Evolutionary conservation across 768 basidiomycete species (phyloP), one percentile per base, ranked within the genome.

Genomic region (Amanita thiersii): DNA sequence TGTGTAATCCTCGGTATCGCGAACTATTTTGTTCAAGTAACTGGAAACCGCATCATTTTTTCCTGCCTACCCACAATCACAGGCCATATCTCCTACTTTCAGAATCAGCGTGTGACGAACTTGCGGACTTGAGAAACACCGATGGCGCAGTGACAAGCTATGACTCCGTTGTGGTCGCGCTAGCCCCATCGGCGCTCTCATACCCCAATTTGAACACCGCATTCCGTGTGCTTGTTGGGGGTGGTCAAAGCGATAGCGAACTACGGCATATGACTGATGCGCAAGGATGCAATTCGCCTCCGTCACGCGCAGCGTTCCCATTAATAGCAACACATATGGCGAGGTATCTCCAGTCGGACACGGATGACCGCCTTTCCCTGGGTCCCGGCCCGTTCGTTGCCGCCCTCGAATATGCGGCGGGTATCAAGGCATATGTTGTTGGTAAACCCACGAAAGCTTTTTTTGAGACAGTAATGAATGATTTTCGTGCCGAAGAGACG

Each of bases 351-450:
- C 61, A 74, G 48, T 56, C 61, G 0, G 56, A 64, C 18, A 57
- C 57, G 14, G 50, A 63, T 3, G 66, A 73, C 21, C 73, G 66
- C 0, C 65, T 84, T 5, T 79, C 77, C 3, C 62, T 85, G 9
- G 83, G 84, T 2, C 79, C 81, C 0, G 82, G 84, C 0, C 79
- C 82, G 2, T 86, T 86, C 50, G 72, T 86, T 12, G 56, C 64
- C 1, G 80, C 77, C 0, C 64, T 86, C 10, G 81, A 85, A 51
- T 56, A 60, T 11, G 79, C 80, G 1, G 46, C 72, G 0, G 70
- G 66, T 0, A 52, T 61, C 25, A 47, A 64, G 8, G 76, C 80
- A 0, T 65, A 65, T 33, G 61, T 77, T 14, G 70, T 86, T 3
- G 84, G 84, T 1, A 86, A 86, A 52, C 82, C 83, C 0, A 68